A percentile compares a stretch with the other conserved stretches of the same genome.
Evolutionary conservation across 1,139 yeast species (phyloP).

Genomic region (Hansenula sp.): DNA sequence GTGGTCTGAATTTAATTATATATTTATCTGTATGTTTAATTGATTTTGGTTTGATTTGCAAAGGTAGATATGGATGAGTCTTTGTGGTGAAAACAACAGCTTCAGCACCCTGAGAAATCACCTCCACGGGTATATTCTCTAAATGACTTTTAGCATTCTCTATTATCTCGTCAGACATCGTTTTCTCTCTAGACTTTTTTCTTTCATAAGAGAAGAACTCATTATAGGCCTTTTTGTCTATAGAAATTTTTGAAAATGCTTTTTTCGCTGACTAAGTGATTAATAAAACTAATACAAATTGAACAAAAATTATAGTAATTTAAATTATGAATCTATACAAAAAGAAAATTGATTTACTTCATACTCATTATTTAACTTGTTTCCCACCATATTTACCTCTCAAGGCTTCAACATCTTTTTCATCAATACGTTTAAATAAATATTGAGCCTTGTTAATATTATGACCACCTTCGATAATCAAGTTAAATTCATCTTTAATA

Average conservation of each 20-base stretch:
- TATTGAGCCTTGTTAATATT: constrained; percentile 89
- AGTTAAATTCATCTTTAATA: constrained; percentile 71
- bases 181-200: not conserved
- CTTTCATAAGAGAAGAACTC: too few relatives aligned
- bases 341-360: not conserved
- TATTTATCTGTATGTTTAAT: constrained; percentile 30
- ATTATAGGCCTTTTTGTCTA: too few relatives aligned
- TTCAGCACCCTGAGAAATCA: constrained; percentile 93
- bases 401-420: constrained; percentile 84
- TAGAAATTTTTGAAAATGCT: too few relatives aligned
- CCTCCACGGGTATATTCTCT: constrained; percentile 43
- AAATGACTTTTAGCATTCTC: constrained; percentile 38
- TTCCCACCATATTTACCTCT: constrained; percentile 79
- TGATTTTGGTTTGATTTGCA: constrained; percentile 16
- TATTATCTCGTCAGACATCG: constrained; percentile 30
- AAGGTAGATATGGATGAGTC: constrained; percentile 62
- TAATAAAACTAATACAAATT: too few relatives aligned
- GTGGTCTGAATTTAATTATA: constrained; percentile 83
- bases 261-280: too few relatives aligned
- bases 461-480: constrained; percentile 74
- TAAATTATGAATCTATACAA: not conserved
- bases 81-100: constrained; percentile 70
- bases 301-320: too few relatives aligned
- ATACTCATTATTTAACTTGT: constrained; percentile 22
- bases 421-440: constrained; percentile 88